Percentiles rank a stretch among this genome's conserved stretches.
phyloP scores from a whole-genome alignment of 75 land plant genomes.

The Pinus tabuliformis region DNA sequence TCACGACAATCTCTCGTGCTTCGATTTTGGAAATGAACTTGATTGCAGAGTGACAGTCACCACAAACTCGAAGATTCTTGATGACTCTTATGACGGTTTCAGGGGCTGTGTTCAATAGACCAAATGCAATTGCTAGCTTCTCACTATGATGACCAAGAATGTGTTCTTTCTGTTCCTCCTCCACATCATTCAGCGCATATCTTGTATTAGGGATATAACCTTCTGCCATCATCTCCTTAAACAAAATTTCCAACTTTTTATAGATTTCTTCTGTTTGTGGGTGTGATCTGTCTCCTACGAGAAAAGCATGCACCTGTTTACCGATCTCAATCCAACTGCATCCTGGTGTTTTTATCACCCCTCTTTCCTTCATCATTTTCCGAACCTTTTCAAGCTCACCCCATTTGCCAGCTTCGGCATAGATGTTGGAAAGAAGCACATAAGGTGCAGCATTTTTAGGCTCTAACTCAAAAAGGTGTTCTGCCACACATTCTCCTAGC shows the following conservation, averaged over 20 bases:
- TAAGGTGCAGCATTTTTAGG: constrained; percentile 14
- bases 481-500: constrained; percentile 9
- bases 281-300: constrained; percentile 8
- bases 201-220: constrained; percentile 17
- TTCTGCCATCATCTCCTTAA: constrained; percentile 7
- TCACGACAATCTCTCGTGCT: constrained; percentile 19
- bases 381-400: constrained; percentile 8
- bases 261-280: constrained; percentile 14
- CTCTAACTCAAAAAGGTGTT: constrained; percentile 8
- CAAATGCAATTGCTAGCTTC: constrained; percentile 33
- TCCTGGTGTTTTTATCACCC: constrained; percentile 9
- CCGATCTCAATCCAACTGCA: constrained; percentile 13
- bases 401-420: constrained; percentile 14
- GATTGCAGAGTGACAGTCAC: constrained; percentile 20
- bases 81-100: constrained; percentile 19
- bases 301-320: constrained; percentile 9
- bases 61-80: constrained; percentile 22
- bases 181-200: constrained; percentile 15
- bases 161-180: not conserved
- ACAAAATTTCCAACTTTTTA: constrained; percentile 7
- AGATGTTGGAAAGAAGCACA: constrained; percentile 19
- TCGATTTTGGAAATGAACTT: constrained; percentile 20
- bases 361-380: constrained; percentile 12
- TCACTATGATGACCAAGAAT: constrained; percentile 22
- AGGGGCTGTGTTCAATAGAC: constrained; percentile 19